Evolutionary conservation across 441 rosid species (phyloP), one percentile per base, ranked within the genome.

Genomic region (Adansonia grandidieri): DNA sequence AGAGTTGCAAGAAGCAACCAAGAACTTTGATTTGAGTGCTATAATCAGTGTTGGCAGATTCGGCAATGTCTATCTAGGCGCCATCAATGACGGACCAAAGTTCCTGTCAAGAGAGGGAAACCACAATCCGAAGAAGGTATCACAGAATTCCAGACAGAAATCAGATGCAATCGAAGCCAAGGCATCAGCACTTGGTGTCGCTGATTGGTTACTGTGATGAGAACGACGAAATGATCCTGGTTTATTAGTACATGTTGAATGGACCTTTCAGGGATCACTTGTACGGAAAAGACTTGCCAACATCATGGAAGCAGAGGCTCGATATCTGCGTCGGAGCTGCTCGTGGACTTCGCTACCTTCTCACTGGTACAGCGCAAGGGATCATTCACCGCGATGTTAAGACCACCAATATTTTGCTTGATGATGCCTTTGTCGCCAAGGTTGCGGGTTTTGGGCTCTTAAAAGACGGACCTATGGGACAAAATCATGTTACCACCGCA

Each of bases 51-150:
- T 94, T 45, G 96, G 98, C 8, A 98, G 96, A 42, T 96, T 96
- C 45, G 97, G 97, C 4, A 93, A 96, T 66, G 99, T 96, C 63
- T 94, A 94, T 74, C 47, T 92, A 0, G 95, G 92, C 2, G 77
- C 24, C 7, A 84, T 94, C 13, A 97, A 93, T 63, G 96, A 94
- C 44, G 91, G n/a, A 91, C 92, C 50, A 70, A 92, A 86, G 98
- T 94, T 19, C 98, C 98, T 28, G 92, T 94, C 61, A 96, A 94
- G 80, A 80, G 98, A 84, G 98, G 99, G 53, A 94, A 96, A 78
- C 99, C 93, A 5, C 95, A 92, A 76, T 96, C 99, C 5, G 93
- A 93, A 71, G 98, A 94, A 75, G 95, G 98, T 1, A 92, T 96
- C 81, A 94, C 85, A 1, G 98, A 96, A 82, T 96, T 94, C 70